Evolutionary conservation across 257 asterid species (phyloP), one percentile per base, ranked within the genome.

Genomic region (Solanum pimpinellifolium): DNA sequence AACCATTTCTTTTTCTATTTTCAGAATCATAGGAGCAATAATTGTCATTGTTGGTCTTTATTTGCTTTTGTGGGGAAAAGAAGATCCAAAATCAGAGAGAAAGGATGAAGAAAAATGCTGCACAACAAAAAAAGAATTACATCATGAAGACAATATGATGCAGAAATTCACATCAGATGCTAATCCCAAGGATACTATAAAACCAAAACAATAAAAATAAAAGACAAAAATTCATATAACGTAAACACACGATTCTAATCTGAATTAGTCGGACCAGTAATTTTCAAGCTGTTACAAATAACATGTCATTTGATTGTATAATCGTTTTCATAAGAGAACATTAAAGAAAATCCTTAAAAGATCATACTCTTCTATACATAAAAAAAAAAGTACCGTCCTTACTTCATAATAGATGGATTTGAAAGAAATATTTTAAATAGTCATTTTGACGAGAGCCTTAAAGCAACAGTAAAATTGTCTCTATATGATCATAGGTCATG

Each of bases 21-120:
- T 75, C 95, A 95, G 96, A 76, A 86, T 95, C 77, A 78, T 94
- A 75, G 98, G 98, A 27, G 98, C 94, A 62, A 78, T 78, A 37
- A 87, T 92, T 7, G 95, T 94, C 31, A 86, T 94, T 33, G 60
- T 88, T 44, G 98, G 98, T 5, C 93, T 95, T 56, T 95, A 94
- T 85, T 68, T 94, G 93, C 95, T 94, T 8, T 78, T 95, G 20
- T 95, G 97, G 98, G 98, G 98, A 82, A 95, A 94, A 90, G 95
- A 93, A 90, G 98, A 92, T 69, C 39, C 68, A 60, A 91, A 86
- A 20, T 59, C 90, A 89, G 87, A 84, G 49, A 86, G 16, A 86
- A 91, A 78, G 60, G 83, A 60, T 87, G 87, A 89, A 86, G 94
- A 90, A 87, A 77, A 86, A 39, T 35, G 84, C 9, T 21, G 15